A percentile compares a stretch with the other conserved stretches of the same genome.
phyloP scores from a whole-genome alignment of 148 eudicot species.

The Chenopodium album region DNA sequence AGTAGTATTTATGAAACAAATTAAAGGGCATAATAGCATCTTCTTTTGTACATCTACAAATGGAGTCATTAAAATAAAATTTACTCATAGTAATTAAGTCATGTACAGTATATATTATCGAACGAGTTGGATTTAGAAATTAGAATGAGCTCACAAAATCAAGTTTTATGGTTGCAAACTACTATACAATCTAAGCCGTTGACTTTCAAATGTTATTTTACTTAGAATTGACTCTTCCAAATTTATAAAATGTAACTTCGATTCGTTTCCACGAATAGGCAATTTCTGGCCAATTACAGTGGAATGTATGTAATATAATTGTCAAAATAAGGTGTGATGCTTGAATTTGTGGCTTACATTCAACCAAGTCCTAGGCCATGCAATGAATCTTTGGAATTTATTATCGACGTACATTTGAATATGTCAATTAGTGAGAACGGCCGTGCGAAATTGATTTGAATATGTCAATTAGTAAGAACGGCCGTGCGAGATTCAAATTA shows the following conservation, averaged over 20 bases:
- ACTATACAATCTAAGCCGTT: not conserved
- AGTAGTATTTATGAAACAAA: too few species aligned
- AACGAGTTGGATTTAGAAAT: too few species aligned
- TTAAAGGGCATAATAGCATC: too few species aligned
- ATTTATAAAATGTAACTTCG: not conserved
- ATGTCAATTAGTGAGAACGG: not conserved
- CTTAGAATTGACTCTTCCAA: not conserved
- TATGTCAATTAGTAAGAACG: not conserved
- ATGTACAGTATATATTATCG: too few species aligned
- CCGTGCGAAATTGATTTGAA: not conserved
- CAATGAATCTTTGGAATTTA: not conserved
- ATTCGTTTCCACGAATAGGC: not conserved
- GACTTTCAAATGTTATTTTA: not conserved
- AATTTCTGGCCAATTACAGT: not conserved
- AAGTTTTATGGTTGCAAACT: not conserved
- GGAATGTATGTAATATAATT: not conserved
- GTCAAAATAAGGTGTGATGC: not conserved
- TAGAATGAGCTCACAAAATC: not conserved
- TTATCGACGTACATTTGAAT: not conserved
- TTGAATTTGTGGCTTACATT: conserved; percentile 1
- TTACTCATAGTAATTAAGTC: too few species aligned
- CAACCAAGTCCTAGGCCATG: not conserved
- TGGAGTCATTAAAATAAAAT: too few species aligned
- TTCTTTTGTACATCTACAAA: too few species aligned
- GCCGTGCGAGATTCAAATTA: not conserved